Base-by-base conservation (phyloP, 2,329 filamentous ascomycete species). In the Cladophialophora bantiana region DNA sequence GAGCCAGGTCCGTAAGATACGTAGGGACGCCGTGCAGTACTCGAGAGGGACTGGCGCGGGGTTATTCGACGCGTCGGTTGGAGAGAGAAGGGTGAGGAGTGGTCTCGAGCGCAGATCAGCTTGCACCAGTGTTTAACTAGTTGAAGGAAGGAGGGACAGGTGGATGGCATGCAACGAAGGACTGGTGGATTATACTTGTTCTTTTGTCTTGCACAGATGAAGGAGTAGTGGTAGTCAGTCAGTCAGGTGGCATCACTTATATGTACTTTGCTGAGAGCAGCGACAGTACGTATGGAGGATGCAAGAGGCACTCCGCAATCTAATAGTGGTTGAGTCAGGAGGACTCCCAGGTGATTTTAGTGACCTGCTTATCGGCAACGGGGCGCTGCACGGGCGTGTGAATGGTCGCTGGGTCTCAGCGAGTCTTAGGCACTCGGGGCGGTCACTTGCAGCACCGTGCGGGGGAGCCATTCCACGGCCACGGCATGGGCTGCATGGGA, bases 261-360 rank as follows among this genome's bases (percentile, higher is more conserved):
- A 50, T 31, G 45, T 50, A 50, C 45, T 31, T 18, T 26, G 45
- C 7, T 50, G 9, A 26, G 45, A 13, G 45, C 18, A 50, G 45
- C 42, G n/a, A n/a, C n/a, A n/a, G n/a, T 20, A 48, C 18, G 42
- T 35, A 31, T 34, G 40, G 26, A 26, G 26, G 26, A 26, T 20
- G 15, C 55, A 20, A 45, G 31, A 34, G 42, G 42, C 42, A 20
- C 45, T 50, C 42, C 26, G 42, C 48, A 32, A 54, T 31, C 48
- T 31, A 60, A 31, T 45, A 60, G 58, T 40, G 12, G 36, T 61
- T 61, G 59, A 61, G 59, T 61, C 59, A 61, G 59, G 59, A 61
- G 48, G 59, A 12, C 35, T 61, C 34, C 20, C 18, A 31, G 45
- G 45, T 13, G 45, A 50, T 26, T 20, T 50, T 31, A 50, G 45